phyloP scores from a whole-genome alignment of 768 basidiomycete species.

The Leccinellum albellum region DNA sequence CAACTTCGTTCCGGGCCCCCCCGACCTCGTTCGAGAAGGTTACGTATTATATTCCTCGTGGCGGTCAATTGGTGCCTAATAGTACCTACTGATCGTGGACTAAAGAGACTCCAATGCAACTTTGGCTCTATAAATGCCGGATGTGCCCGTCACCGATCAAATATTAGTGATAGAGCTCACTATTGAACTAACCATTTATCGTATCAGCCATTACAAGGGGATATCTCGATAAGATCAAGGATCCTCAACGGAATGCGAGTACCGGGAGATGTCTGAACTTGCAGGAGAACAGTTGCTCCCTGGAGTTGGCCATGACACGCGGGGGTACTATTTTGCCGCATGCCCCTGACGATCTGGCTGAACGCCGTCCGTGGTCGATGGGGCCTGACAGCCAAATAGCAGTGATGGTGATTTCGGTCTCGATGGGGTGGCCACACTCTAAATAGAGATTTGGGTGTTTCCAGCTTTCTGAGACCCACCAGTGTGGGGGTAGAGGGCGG shows the following conservation, averaged over 20 bases:
- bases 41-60: conserved; percentile 10
- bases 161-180: not conserved
- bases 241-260: not conserved
- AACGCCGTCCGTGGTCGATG: not conserved
- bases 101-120: not conserved
- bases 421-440: not conserved
- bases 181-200: not conserved
- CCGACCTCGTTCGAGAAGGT: not conserved
- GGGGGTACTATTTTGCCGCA: not conserved
- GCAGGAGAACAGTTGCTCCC: not conserved
- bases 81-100: not conserved
- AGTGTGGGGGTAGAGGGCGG: not conserved
- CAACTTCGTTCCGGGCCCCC: not conserved
- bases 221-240: not conserved
- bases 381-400: not conserved
- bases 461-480: not conserved
- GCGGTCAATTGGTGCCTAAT: not conserved
- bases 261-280: not conserved
- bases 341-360: not conserved
- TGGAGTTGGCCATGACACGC: not conserved
- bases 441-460: not conserved
- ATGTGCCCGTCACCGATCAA: not conserved
- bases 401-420: not conserved
- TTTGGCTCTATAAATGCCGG: not conserved
- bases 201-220: not conserved